A percentile compares a stretch with the other conserved stretches of the same genome.
phyloP scores from a whole-genome alignment of 1,284 basidiomycete genomes.

The Volvariella volvacea region DNA sequence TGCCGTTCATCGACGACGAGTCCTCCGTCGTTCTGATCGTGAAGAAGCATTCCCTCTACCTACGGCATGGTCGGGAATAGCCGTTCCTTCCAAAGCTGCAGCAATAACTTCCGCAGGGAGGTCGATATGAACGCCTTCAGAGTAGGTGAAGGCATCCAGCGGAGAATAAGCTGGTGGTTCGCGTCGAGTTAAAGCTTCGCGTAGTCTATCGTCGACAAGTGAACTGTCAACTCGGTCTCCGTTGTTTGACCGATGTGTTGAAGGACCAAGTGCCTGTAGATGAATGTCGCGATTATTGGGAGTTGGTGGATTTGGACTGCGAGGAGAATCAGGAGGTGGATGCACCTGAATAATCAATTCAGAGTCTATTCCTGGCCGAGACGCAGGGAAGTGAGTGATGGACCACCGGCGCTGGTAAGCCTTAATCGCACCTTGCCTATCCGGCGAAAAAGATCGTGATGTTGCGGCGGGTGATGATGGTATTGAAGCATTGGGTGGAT shows the following conservation, averaged over 20 bases:
- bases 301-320: constrained; percentile 68
- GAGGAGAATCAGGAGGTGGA: constrained; percentile 69
- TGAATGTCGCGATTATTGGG: constrained; percentile 74
- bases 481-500: constrained; percentile 11
- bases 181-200: constrained; percentile 32
- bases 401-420: constrained; percentile 53
- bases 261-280: constrained; percentile 54
- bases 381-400: constrained; percentile 54
- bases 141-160: constrained; percentile 70
- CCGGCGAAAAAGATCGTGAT: constrained; percentile 46
- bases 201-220: constrained; percentile 3
- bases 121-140: constrained; percentile 77
- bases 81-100: constrained; percentile 66
- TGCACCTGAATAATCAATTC: constrained; percentile 63
- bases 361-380: constrained; percentile 50
- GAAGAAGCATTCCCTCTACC: constrained; percentile 37
- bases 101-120: constrained; percentile 78
- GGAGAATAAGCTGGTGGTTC: constrained; percentile 81
- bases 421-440: constrained; percentile 66
- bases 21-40: constrained; percentile 50
- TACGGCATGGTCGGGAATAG: constrained; percentile 49
- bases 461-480: constrained; percentile 36
- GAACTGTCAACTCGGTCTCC: constrained; percentile 19
- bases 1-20: constrained; percentile 41
- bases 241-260: constrained; percentile 29